Evolutionary conservation across 768 basidiomycete species (phyloP).

Genomic region (Russula virescens): DNA sequence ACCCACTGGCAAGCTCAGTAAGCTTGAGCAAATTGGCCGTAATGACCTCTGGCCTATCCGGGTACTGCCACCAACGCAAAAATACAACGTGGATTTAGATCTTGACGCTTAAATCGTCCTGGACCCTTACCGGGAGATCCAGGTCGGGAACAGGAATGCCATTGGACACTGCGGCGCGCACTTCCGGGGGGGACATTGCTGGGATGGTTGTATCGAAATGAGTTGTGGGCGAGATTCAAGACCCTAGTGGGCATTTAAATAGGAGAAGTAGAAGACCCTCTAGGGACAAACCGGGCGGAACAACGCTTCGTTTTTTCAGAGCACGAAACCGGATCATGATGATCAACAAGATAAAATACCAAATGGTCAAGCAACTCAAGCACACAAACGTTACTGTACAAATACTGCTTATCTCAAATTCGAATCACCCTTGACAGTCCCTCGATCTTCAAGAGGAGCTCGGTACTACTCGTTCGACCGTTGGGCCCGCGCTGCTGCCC

Average conservation of each 20-base stretch:
- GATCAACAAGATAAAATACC: no score
- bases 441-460: no score
- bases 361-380: no score
- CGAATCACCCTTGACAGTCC: no score
- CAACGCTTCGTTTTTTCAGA: neutral
- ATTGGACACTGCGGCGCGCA: constrained; percentile 29
- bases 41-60: constrained; percentile 44
- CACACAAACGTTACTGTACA: no score
- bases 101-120: neutral
- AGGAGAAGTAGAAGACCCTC: neutral
- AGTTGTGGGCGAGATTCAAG: neutral
- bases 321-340: no score
- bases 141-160: constrained; percentile 37
- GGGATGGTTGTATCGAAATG: neutral
- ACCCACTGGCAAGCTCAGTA: constrained; percentile 32
- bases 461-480: no score
- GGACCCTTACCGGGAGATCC: constrained; percentile 36
- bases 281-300: neutral
- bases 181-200: constrained; percentile 6
- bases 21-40: constrained; percentile 44
- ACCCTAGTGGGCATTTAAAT: neutral
- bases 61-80: no score
- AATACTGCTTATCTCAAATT: no score
- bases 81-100: neutral
- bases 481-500: constrained; percentile 30